Base-by-base conservation (phyloP, 768 basidiomycete species). In the Phlebiopsis flavidoalba region DNA sequence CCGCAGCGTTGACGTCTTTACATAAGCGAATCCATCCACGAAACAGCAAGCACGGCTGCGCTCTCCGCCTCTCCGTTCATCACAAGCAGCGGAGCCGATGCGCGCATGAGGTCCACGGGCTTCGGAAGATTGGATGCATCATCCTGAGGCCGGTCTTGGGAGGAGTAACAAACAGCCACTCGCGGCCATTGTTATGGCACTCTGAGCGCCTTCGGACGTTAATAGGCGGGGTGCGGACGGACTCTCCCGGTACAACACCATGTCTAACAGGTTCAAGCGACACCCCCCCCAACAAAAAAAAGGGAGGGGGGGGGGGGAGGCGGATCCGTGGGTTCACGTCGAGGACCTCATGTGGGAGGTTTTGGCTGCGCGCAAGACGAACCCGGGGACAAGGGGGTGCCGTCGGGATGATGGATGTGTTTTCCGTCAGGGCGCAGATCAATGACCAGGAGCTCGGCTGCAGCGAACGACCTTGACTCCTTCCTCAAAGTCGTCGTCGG, bases 401-500 rank as follows among this genome's bases (percentile, higher is more conserved):
- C 0, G 71, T 81, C 0, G 83, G 84, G 8, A 89, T 89, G 75
- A 88, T 91, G 87, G 89, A 92, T 67, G 80, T 92, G 1, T 89
- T 94, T 62, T 84, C 86, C 0, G 82, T 92, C 8, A 83, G 92
- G 67, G 79, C 83, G 14, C 88, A 92, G 71, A 86, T 92, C 67
- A 91, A 90, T 70, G 88, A 93, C 62, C 91, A 31, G n/a, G n/a
- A 93, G 67, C 79, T 92, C 3, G 84, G 84, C 1, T 31, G 76
- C 79, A 15, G 86, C 88, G 14, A 74, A 80, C 0, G 85, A 88
- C 64, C 69, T 93, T 59, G 83, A 87, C 19, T 77, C 76, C 26
- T 90, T 91, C 70, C 73, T 92, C 66, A 85, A 91, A 67, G 79
- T 91, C 51, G 81, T 84, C 1, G 89, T 88, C 3, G 89, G 89